These are phyloP conservation scores for Pestalotiopsis sp. DNA, from an alignment of 2,329 filamentous ascomycete species.

Conservation along the genomic window DNA sequence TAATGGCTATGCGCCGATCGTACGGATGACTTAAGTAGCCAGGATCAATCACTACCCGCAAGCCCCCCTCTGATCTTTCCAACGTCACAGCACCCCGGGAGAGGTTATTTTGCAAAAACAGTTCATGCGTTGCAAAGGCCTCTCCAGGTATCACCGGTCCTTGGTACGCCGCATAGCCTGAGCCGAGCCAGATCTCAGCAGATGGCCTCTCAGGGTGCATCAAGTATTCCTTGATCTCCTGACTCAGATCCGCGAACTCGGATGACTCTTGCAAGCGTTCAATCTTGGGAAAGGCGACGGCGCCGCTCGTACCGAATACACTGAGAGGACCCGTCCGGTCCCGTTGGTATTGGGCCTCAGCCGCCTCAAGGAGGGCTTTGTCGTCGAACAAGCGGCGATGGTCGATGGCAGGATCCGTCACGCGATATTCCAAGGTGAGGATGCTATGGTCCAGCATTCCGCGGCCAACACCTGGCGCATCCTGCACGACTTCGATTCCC, in stretches of 20 bases:
- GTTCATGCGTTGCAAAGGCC: background rate
- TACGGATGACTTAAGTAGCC: background rate
- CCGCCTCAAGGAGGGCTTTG: background rate
- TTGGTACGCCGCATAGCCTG: background rate
- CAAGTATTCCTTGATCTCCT: background rate
- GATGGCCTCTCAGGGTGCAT: background rate
- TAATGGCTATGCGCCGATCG: background rate
- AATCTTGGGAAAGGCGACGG: background rate
- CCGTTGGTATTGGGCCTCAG: background rate
- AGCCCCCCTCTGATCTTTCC: background rate
- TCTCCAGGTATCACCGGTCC: background rate
- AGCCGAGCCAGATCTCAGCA: background rate
- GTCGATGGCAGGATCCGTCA: background rate
- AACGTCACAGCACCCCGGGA: background rate
- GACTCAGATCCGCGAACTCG: background rate
- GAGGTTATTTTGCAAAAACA: background rate
- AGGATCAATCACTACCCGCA: background rate
- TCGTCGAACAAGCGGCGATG: background rate
- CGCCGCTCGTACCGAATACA: background rate
- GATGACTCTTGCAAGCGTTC: background rate
- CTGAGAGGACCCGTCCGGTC: background rate
- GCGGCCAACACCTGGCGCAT: background rate
- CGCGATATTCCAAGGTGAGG: background rate
- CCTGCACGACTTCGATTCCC: background rate
- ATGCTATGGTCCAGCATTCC: background rate